phyloP scores from a whole-genome alignment of 1,139 yeast genomes.

The Magnusiomyces sp. region DNA sequence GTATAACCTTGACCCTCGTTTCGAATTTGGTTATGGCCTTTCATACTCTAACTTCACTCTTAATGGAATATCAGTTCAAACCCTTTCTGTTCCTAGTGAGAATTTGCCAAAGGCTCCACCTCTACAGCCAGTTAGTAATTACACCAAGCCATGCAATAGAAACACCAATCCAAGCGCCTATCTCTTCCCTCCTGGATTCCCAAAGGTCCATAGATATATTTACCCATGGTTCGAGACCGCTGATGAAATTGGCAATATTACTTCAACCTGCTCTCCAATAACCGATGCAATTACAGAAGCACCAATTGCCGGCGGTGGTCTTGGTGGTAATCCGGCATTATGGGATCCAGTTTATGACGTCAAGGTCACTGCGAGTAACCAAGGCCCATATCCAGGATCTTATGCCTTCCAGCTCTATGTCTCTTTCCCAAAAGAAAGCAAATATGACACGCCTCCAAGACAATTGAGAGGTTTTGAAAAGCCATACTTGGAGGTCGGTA shows the following conservation, averaged over 20 bases:
- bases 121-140: neutral
- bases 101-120: constrained; percentile 42
- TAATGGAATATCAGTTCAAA: constrained; percentile 29
- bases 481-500: constrained; percentile 42
- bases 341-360: constrained; percentile 43
- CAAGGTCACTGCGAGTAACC: constrained; percentile 41
- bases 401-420: constrained; percentile 51
- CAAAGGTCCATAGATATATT: constrained; percentile 19
- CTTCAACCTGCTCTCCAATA: constrained; percentile 6
- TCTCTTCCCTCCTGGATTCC: constrained; percentile 39
- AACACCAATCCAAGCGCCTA: constrained; percentile 38
- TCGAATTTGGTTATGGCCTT: constrained; percentile 55
- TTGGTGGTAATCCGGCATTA: constrained; percentile 44
- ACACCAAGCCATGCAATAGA: constrained; percentile 1
- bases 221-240: constrained; percentile 27
- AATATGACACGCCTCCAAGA: constrained; percentile 39
- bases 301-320: constrained; percentile 49
- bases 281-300: constrained; percentile 38
- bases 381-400: constrained; percentile 44
- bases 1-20: constrained; percentile 47
- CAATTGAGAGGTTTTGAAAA: constrained; percentile 55
- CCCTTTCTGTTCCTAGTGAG: constrained; percentile 40
- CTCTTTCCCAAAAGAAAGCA: constrained; percentile 42
- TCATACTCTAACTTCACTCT: constrained; percentile 46
- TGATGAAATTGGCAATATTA: constrained; percentile 14